These are phyloP conservation scores for Oxalis stricta DNA, from an alignment of 441 rosid genomes.

Conservation along the genomic window DNA sequence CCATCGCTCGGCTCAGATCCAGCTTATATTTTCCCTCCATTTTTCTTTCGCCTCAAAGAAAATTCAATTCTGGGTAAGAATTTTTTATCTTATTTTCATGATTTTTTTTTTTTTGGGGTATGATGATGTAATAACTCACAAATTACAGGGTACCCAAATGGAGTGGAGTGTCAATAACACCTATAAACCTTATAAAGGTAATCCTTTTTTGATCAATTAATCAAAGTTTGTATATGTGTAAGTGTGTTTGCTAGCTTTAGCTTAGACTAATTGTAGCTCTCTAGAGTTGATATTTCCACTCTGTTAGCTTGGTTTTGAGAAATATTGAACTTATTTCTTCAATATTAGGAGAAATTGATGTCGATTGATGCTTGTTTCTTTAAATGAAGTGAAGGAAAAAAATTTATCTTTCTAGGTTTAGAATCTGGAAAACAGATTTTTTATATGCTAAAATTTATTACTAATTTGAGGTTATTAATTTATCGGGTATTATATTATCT, in stretches of 20 bases:
- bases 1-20: conserved; percentile 57
- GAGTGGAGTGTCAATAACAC: conserved; percentile 75
- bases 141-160: conserved; percentile 29
- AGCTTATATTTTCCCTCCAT: conserved; percentile 52
- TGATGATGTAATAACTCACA: background rate
- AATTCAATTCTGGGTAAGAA: conserved; percentile 11
- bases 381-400: no score
- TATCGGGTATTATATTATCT: no score
- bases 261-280: no score
- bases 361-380: no score
- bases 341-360: no score
- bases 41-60: conserved; percentile 6
- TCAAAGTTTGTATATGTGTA: background rate
- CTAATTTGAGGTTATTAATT: no score
- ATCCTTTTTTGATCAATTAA: background rate
- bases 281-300: no score
- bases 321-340: no score
- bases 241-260: background rate
- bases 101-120: background rate
- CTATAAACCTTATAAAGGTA: conserved; percentile 73
- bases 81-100: background rate
- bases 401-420: no score
- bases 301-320: no score
- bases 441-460: no score
- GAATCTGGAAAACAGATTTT: no score